Evolutionary conservation across 257 asterid genomes (phyloP), one percentile per base, ranked within the genome.

Genomic region (Salvia miltiorrhiza): DNA sequence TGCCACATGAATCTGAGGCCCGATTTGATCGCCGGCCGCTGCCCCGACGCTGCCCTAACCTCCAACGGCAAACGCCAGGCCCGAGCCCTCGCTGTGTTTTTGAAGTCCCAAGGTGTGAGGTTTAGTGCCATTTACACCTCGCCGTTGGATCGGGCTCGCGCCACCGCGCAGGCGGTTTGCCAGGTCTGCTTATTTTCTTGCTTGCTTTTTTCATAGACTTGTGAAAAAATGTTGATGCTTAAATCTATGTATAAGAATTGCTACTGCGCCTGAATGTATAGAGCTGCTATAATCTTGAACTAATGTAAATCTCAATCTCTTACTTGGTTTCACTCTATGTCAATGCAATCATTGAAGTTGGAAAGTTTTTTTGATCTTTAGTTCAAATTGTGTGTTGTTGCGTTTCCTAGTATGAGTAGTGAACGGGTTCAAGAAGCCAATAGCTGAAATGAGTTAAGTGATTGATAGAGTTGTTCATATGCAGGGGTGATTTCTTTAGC

Each of bases 41-140:
- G 95, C 70, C 94, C 95, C 13, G 99, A 91, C 53, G 90, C 96
- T 3, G 84, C 90, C 17, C 89, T 94, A 35, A 94, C 99, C n/a
- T 84, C 96, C 60, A 90, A 76, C n/a, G 99, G 99, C 43, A 93
- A 87, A 73, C 92, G 99, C 10, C 99, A 93, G 84, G 95, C 96
- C 7, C 84, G 96, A 44, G 97, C 97, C 1, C 78, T 90, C 65
- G 97, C 96, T 2, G 96, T 90, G 47, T 89, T 93, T 56, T 76
- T 93, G 68, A 91, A 87, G 81, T 83, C 95, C 13, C 96, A 86
- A 65, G 96, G 96, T 14, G 83, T 90, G 41, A 82, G 86, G 62
- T 90, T 93, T 79, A 83, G 26, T 71, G 83, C 93, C n/a, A 89
- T 87, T 53, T 90, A 84, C 68, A 47, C 92, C 16, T 93, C 99